Percentiles rank a stretch among this genome's conserved stretches.
phyloP scores from a whole-genome alignment of 1,284 basidiomycete genomes.

The Takashimella tepidaria region DNA sequence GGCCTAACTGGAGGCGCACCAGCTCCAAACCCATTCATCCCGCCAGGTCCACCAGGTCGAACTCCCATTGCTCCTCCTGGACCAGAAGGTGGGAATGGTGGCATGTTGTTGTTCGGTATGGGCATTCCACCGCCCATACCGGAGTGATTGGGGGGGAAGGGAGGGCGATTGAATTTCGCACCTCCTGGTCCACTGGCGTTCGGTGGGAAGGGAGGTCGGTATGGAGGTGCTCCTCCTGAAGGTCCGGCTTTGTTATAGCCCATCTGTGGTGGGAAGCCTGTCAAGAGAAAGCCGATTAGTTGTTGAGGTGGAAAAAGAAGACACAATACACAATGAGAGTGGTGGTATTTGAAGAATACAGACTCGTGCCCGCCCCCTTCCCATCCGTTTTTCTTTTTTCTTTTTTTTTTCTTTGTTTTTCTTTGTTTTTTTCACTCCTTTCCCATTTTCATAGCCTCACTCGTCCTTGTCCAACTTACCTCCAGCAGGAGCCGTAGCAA shows the following conservation, averaged over 20 bases:
- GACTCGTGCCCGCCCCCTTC: background rate
- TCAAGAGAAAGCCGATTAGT: background rate
- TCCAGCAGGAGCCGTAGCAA: constrained; percentile 18
- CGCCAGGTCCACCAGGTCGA: background rate
- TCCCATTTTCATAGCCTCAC: too few species aligned
- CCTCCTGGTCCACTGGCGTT: constrained; percentile 2
- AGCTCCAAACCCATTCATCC: background rate
- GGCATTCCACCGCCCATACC: constrained; percentile 3
- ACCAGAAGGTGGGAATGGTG: constrained; percentile 17
- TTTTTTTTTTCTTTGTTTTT: too few species aligned
- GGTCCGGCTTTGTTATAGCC: background rate
- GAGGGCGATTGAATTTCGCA: constrained; percentile 45
- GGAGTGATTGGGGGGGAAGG: constrained; percentile 56
- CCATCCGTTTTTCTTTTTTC: too few species aligned
- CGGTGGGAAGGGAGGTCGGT: constrained; percentile 59
- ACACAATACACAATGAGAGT: too few species aligned
- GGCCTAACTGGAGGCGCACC: constrained; percentile 5
- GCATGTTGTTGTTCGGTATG: constrained; percentile 46
- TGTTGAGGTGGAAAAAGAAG: background rate
- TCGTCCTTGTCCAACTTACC: constrained; percentile 12
- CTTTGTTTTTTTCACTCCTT: too few species aligned
- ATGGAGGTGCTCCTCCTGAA: constrained; percentile 10
- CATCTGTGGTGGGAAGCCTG: background rate
- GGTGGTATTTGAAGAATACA: constrained; percentile 3
- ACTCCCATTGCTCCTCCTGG: constrained; percentile 11